These are phyloP conservation scores for Trichoderma polysporum DNA, from an alignment of 2,329 filamentous ascomycete species.

Conservation along the genomic window DNA sequence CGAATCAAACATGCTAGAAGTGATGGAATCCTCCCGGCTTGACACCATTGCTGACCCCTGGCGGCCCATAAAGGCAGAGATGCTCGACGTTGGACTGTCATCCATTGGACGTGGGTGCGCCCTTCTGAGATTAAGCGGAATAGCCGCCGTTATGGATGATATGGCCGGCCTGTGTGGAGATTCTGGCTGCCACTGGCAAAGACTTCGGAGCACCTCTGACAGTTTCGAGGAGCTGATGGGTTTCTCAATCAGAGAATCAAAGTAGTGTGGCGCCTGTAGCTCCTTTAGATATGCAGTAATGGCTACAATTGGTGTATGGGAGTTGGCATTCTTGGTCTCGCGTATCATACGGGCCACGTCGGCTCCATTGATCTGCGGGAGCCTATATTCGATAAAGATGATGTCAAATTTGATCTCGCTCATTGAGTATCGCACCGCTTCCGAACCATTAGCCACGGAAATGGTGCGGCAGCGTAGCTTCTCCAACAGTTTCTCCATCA, in stretches of 20 bases:
- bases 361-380: constrained; percentile 91
- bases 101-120: constrained; percentile 58
- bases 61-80: constrained; percentile 66
- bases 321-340: constrained; percentile 93
- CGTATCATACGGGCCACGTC: constrained; percentile 98
- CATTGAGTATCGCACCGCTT: constrained; percentile 90
- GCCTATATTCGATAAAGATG: constrained; percentile 95
- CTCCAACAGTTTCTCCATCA: constrained; percentile 98
- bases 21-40: constrained; percentile 84
- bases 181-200: constrained; percentile 92
- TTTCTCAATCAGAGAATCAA: constrained; percentile 94
- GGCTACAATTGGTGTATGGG: constrained; percentile 90
- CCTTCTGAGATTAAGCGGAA: constrained; percentile 65
- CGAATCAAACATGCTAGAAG: constrained; percentile 81
- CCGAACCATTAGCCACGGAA: constrained; percentile 82
- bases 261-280: constrained; percentile 89
- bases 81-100: constrained; percentile 81
- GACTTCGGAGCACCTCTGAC: constrained; percentile 78
- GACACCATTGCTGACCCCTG: constrained; percentile 77
- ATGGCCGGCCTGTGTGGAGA: constrained; percentile 46
- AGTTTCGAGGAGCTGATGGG: constrained; percentile 91
- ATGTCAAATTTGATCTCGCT: constrained; percentile 98
- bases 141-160: constrained; percentile 54
- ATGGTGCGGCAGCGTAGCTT: constrained; percentile 94
- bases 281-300: constrained; percentile 99